A percentile compares a stretch with the other conserved stretches of the same genome.
Conservation (phyloP, 2,329 filamentous ascomycete genomes). For the Aureobasidium sp. region DNA sequence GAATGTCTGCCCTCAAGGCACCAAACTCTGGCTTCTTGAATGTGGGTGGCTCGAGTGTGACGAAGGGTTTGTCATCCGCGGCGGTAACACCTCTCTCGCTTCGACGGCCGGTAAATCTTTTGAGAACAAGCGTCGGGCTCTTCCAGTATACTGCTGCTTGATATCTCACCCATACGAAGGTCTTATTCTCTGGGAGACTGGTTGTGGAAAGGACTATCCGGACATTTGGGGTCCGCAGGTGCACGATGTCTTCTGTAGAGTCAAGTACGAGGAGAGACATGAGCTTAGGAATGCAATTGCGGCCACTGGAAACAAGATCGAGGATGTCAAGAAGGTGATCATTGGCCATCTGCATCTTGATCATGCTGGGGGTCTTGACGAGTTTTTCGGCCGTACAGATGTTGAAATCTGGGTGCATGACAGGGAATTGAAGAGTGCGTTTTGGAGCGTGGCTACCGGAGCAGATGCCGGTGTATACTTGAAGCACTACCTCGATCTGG, state of each 20-base stretch:
- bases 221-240: slow-evolving; percentile 30
- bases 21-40: slow-evolving; percentile 42
- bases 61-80: slow-evolving; percentile 40
- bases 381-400: slow-evolving; percentile 29
- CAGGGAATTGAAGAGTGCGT: slow-evolving; percentile 27
- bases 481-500: slow-evolving; percentile 30
- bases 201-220: slow-evolving; percentile 38
- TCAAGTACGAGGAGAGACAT: slow-evolving; percentile 29
- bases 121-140: slow-evolving; percentile 36
- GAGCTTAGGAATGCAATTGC: slow-evolving; percentile 30
- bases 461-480: slow-evolving; percentile 31
- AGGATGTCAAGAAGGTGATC: slow-evolving; percentile 33
- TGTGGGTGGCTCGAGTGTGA: slow-evolving; percentile 41
- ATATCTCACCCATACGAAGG: slow-evolving; percentile 41
- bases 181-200: slow-evolving; percentile 42
- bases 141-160: slow-evolving; percentile 37
- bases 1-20: slow-evolving; percentile 37
- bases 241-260: slow-evolving; percentile 29
- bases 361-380: slow-evolving; percentile 30
- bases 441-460: slow-evolving; percentile 31
- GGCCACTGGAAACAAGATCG: slow-evolving; percentile 29
- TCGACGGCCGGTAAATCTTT: slow-evolving; percentile 31
- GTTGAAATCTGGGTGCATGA: slow-evolving; percentile 33
- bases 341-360: slow-evolving; percentile 32
- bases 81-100: slow-evolving; percentile 33